phyloP scores from a whole-genome alignment of 176 grass and related monocot species.

The Phragmites australis region DNA sequence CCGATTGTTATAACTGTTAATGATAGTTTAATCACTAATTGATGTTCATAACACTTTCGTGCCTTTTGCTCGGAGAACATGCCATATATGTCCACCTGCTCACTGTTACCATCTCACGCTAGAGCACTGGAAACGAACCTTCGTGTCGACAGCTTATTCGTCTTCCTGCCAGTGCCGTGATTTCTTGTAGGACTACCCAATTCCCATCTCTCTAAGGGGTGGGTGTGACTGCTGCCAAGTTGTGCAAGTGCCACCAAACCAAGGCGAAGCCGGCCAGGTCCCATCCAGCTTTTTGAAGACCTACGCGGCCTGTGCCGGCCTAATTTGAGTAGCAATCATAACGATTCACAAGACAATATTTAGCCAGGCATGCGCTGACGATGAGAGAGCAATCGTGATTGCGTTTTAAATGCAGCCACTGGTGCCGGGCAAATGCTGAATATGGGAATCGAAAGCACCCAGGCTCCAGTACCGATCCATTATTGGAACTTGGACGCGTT shows the following conservation, averaged over 20 bases:
- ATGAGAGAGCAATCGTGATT: neutral
- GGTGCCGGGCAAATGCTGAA: neutral
- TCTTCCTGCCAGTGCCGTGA: neutral
- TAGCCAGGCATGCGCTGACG: neutral
- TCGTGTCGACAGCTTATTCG: slow-evolving; percentile 13
- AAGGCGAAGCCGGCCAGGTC: no score
- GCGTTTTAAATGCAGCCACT: neutral
- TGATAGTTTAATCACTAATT: no score
- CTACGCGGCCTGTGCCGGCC: neutral
- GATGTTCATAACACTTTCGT: no score
- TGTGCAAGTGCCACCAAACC: no score
- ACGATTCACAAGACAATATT: neutral
- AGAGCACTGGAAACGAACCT: slow-evolving; percentile 13
- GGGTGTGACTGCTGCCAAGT: slow-evolving; percentile 3
- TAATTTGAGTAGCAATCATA: neutral
- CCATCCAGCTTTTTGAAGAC: no score
- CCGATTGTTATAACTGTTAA: no score
- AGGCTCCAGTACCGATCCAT: neutral
- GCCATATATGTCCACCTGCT: neutral
- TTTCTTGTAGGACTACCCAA: neutral
- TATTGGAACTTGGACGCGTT: neutral
- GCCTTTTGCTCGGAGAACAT: slow-evolving; percentile 12
- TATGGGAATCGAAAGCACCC: neutral
- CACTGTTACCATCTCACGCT: neutral
- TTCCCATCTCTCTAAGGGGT: neutral